A percentile compares a stretch with the other conserved stretches of the same genome.
These are phyloP conservation scores for Fraxinus albicans DNA, from an alignment of 305 asterid species.

Conservation along the genomic window DNA sequence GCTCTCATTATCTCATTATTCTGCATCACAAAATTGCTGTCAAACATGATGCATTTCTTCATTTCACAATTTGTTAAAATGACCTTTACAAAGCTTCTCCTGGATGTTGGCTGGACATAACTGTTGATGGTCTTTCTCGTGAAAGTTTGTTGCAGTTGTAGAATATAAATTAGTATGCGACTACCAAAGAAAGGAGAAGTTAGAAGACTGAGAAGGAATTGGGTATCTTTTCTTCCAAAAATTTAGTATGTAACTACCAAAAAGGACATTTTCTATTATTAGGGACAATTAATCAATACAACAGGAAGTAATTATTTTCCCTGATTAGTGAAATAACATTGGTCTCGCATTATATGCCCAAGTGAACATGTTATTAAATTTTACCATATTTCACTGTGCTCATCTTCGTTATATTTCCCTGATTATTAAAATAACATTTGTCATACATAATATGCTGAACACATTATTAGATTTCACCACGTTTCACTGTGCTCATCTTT, in stretches of 20 bases:
- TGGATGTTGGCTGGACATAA: neutral
- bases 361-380: neutral
- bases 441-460: neutral
- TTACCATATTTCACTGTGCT: neutral
- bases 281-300: neutral
- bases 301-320: neutral
- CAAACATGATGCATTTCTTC: conserved; percentile 3
- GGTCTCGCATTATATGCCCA: neutral
- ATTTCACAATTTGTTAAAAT: conserved; percentile 1
- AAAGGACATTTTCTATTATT: neutral
- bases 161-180: neutral
- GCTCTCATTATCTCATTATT: neutral
- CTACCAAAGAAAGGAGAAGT: neutral
- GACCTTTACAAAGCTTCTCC: neutral
- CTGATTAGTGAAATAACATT: neutral
- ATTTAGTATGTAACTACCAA: neutral
- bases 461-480: neutral
- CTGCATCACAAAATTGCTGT: conserved; percentile 19
- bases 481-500: neutral
- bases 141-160: neutral
- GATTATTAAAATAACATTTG: neutral
- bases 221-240: neutral
- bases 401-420: neutral
- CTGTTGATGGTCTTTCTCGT: neutral
- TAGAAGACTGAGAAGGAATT: neutral